Conservation (phyloP, 208 protist species). For the Trypanosoma vivax region DNA sequence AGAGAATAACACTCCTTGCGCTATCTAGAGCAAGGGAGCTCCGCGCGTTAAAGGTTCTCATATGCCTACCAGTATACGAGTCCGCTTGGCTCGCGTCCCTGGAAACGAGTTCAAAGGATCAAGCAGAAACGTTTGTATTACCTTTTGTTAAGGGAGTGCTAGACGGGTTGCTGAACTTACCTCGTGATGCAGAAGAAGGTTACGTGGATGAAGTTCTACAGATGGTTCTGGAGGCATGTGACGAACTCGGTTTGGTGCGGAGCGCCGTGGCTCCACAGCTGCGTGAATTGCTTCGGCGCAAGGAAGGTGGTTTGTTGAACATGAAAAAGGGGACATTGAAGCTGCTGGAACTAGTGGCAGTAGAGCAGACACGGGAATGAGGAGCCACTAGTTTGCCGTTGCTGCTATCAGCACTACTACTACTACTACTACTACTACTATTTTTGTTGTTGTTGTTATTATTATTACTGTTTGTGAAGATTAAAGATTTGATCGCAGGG, state of each 20-base stretch:
- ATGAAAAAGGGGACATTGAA: constrained; percentile 42
- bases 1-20: constrained; percentile 41
- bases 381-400: background rate
- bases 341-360: constrained; percentile 23
- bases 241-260: constrained; percentile 37
- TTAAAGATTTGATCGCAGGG: too few relatives aligned
- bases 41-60: constrained; percentile 38
- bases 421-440: too few relatives aligned
- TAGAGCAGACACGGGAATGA: background rate
- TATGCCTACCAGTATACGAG: constrained; percentile 46
- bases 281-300: constrained; percentile 8
- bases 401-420: too few relatives aligned
- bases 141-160: constrained; percentile 45
- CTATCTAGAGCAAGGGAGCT: constrained; percentile 42
- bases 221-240: constrained; percentile 54
- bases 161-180: constrained; percentile 11
- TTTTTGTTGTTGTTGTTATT: too few relatives aligned
- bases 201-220: constrained; percentile 25
- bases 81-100: constrained; percentile 31
- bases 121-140: constrained; percentile 43
- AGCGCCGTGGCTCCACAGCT: constrained; percentile 32
- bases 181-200: background rate
- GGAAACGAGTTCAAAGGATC: constrained; percentile 14
- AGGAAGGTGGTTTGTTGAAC: constrained; percentile 9
- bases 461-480: too few relatives aligned